Conservation (phyloP, 2,329 filamentous ascomycete species). For the Pseudogymnoascus sp. region DNA sequence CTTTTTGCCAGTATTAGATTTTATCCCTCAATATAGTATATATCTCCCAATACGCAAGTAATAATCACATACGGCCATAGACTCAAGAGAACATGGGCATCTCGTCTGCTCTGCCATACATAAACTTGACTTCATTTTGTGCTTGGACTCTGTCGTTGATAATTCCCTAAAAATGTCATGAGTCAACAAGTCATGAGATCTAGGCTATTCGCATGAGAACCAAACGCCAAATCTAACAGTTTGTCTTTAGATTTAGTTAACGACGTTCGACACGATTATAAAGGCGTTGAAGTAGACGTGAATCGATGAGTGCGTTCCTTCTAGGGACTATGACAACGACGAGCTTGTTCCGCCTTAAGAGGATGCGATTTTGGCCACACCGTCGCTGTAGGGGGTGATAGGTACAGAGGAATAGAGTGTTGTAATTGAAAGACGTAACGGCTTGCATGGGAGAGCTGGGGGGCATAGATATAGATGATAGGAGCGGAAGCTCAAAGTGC, state of each 20-base stretch:
- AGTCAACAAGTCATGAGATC: too few species aligned
- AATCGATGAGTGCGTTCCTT: neutral
- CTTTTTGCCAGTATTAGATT: too few species aligned
- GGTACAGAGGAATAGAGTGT: neutral
- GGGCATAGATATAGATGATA: neutral
- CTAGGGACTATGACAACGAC: neutral
- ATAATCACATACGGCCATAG: too few species aligned
- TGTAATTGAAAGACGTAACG: neutral
- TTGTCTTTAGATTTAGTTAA: conserved; percentile 12
- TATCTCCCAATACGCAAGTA: too few species aligned
- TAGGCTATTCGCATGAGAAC: too few species aligned
- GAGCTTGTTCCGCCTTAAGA: neutral
- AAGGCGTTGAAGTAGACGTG: conserved; percentile 10
- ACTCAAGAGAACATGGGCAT: too few species aligned
- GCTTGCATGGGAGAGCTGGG: neutral
- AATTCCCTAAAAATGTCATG: too few species aligned
- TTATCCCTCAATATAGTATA: too few species aligned
- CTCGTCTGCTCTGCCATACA: too few species aligned
- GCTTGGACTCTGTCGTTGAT: too few species aligned
- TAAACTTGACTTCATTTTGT: too few species aligned
- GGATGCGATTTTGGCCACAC: neutral
- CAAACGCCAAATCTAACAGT: neutral
- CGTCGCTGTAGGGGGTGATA: neutral
- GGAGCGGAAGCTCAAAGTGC: neutral
- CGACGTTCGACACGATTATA: conserved; percentile 13